These are phyloP conservation scores for Picochlorum sp. DNA, from an alignment of 139 green algal genomes.

Conservation along the genomic window DNA sequence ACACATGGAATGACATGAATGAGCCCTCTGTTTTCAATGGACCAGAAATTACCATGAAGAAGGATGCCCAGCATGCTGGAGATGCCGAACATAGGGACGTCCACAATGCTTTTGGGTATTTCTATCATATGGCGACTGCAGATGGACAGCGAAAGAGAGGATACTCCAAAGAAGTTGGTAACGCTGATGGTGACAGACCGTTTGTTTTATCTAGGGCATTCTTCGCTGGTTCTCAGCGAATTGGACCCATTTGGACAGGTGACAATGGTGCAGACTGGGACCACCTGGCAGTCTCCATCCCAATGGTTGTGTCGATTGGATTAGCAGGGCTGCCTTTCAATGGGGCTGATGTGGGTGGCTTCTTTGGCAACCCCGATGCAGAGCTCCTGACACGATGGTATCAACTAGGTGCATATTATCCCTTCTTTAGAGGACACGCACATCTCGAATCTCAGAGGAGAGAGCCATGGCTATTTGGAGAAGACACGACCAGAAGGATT, in stretches of 20 bases:
- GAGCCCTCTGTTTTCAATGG: conserved; percentile 98
- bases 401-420: conserved; percentile 90
- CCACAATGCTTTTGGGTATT: conserved; percentile 92
- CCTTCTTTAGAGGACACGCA: conserved; percentile 94
- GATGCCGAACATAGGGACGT: conserved; percentile 87
- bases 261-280: conserved; percentile 91
- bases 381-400: conserved; percentile 94
- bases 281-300: conserved; percentile 61
- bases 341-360: conserved; percentile 95
- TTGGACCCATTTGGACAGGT: conserved; percentile 97
- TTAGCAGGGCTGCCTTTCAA: conserved; percentile 80
- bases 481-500: conserved; percentile 68
- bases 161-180: conserved; percentile 17
- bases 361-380: conserved; percentile 94
- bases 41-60: conserved; percentile 92
- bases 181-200: conserved; percentile 69
- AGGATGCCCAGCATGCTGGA: conserved; percentile 80
- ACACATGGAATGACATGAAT: conserved; percentile 99
- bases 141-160: conserved; percentile 32
- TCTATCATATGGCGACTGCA: conserved; percentile 86
- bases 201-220: conserved; percentile 96
- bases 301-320: conserved; percentile 88
- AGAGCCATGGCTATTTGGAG: conserved; percentile 97
- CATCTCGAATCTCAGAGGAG: conserved; percentile 93
- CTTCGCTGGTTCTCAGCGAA: conserved; percentile 77